These are phyloP conservation scores for Fusarium poae DNA, from an alignment of 2,329 filamentous ascomycete genomes.

Conservation along the genomic window DNA sequence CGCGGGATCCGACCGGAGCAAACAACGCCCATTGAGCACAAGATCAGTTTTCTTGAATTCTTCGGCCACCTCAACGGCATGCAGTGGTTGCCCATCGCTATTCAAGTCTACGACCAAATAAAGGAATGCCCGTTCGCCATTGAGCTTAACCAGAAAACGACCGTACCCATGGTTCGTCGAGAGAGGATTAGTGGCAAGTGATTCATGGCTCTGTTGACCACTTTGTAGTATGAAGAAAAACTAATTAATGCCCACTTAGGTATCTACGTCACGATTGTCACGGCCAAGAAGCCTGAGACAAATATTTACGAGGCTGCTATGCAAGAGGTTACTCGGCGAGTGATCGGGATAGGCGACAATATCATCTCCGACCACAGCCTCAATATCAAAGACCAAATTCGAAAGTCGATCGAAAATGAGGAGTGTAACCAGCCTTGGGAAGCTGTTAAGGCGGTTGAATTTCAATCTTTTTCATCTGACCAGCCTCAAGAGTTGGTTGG, in stretches of 20 bases:
- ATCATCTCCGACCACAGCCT: not conserved
- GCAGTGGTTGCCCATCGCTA: not conserved
- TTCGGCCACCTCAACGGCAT: not conserved
- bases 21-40: rapidly evolving
- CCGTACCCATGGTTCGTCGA: no score
- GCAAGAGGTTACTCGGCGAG: not conserved
- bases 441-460: no score
- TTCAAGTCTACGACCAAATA: rapidly evolving
- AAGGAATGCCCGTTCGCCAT: rapidly evolving
- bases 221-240: no score
- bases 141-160: not conserved
- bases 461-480: no score
- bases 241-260: not conserved
- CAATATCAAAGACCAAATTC: not conserved
- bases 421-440: no score
- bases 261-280: rapidly evolving
- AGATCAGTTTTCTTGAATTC: rapidly evolving
- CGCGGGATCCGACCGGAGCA: rapidly evolving
- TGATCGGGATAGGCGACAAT: not conserved
- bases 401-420: not conserved
- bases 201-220: no score
- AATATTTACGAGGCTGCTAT: not conserved
- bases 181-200: no score
- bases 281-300: not conserved
- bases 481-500: not conserved